phyloP scores from a whole-genome alignment of 148 eudicot species.

The Heliamphora exappendiculata region DNA sequence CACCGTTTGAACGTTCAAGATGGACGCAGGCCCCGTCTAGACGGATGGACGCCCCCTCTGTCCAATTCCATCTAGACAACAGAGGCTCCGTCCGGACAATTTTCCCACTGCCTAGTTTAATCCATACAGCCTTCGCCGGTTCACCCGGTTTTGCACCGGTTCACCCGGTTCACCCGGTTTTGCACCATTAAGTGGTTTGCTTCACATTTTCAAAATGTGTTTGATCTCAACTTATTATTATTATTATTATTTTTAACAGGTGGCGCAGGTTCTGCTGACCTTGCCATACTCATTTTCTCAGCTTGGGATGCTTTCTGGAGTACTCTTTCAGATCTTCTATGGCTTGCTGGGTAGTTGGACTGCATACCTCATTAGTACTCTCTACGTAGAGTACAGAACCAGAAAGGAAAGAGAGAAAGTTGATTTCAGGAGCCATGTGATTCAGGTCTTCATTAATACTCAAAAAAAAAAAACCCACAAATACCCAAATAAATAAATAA shows the following conservation, averaged over 20 bases:
- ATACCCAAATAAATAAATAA: background rate
- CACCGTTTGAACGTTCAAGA: too few relatives aligned
- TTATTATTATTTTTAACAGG: constrained; percentile 29
- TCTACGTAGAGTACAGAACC: constrained; percentile 89
- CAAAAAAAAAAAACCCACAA: too few relatives aligned
- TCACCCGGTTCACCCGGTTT: too few relatives aligned
- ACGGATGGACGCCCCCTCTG: too few relatives aligned
- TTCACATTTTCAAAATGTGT: too few relatives aligned
- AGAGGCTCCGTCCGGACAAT: too few relatives aligned
- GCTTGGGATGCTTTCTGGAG: constrained; percentile 79
- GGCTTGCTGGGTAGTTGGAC: constrained; percentile 94
- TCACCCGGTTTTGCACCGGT: too few relatives aligned
- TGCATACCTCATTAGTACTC: constrained; percentile 79
- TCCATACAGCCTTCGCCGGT: too few relatives aligned
- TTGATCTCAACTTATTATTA: background rate
- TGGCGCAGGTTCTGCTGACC: constrained; percentile 89
- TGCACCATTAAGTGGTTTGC: too few relatives aligned
- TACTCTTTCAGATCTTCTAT: constrained; percentile 73
- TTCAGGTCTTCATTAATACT: constrained; percentile 47
- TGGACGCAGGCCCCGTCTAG: too few relatives aligned
- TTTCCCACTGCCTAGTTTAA: too few relatives aligned
- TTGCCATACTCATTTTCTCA: constrained; percentile 96
- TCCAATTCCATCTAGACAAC: too few relatives aligned
- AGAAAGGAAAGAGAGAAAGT: constrained; percentile 89
- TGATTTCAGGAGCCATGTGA: constrained; percentile 90